These are phyloP conservation scores for Trichophyton rubrum DNA, from an alignment of 2,329 filamentous ascomycete genomes.

Conservation along the genomic window DNA sequence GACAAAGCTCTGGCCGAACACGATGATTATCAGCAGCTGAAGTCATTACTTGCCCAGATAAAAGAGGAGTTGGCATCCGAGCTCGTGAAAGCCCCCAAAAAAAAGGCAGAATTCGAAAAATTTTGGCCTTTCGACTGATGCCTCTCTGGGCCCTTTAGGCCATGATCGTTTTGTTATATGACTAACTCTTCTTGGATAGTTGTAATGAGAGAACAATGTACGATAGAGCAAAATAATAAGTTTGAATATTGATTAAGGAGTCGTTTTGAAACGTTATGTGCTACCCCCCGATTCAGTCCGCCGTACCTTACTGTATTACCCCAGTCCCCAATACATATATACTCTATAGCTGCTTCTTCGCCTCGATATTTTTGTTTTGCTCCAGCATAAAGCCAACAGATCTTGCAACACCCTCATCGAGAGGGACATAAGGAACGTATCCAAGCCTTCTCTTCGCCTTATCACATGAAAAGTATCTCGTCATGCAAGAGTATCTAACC, in stretches of 20 bases:
- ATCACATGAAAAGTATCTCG: conserved; percentile 36
- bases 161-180: neutral
- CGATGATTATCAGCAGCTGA: conserved; percentile 11
- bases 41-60: conserved; percentile 1
- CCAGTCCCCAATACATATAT: neutral
- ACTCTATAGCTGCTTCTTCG: conserved; percentile 31
- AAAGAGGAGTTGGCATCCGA: conserved; percentile 7
- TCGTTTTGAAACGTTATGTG: neutral
- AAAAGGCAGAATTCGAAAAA: conserved; percentile 5
- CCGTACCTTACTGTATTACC: neutral
- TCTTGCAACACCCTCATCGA: conserved; percentile 37
- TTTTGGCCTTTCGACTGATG: conserved; percentile 10
- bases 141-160: neutral
- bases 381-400: conserved; percentile 33
- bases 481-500: conserved; percentile 38
- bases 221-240: neutral
- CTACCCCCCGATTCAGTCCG: no score
- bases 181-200: no score
- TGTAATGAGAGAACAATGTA: neutral
- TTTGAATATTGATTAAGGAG: neutral
- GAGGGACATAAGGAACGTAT: conserved; percentile 33
- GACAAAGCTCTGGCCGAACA: conserved; percentile 8
- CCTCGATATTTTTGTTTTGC: conserved; percentile 20
- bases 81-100: conserved; percentile 3
- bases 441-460: conserved; percentile 36